Conservation (phyloP, 306 rosid species). For the Urtica urens region DNA sequence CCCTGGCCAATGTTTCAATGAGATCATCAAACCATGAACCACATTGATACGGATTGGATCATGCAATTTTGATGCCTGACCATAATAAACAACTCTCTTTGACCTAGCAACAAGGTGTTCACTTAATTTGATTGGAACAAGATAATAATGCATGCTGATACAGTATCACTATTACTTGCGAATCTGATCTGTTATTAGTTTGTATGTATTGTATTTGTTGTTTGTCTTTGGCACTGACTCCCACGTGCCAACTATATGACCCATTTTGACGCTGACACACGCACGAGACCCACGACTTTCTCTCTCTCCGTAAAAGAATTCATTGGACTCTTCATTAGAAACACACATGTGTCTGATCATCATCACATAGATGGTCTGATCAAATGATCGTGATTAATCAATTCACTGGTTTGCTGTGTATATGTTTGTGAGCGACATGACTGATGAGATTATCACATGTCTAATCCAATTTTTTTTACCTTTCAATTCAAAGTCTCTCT, state of each 20-base stretch:
- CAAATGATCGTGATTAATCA: background rate
- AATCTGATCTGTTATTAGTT: background rate
- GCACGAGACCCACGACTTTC: background rate
- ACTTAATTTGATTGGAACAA: background rate
- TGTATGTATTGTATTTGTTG: background rate
- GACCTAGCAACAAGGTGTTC: too few species aligned
- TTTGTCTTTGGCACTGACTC: conserved; percentile 38
- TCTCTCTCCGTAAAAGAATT: conserved; percentile 8
- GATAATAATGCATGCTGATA: background rate
- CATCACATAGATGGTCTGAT: background rate
- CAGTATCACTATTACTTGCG: background rate
- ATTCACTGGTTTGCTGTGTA: too few species aligned
- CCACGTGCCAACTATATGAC: conserved; percentile 27
- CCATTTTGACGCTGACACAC: conserved; percentile 4
- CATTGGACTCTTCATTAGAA: conserved; percentile 28
- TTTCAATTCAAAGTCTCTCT: conserved; percentile 30
- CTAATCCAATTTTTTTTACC: conserved; percentile 14
- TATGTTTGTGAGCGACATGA: background rate
- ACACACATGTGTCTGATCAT: background rate
- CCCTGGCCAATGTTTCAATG: too few species aligned
- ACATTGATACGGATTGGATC: too few species aligned
- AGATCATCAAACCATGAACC: too few species aligned
- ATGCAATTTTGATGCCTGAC: too few species aligned
- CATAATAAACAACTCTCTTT: too few species aligned
- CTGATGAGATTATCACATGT: conserved; percentile 10